Percentiles rank a stretch among this genome's conserved stretches.
phyloP scores from a whole-genome alignment of 495 filamentous ascomycete species.

The Pseudomonodictys pantanalensis region DNA sequence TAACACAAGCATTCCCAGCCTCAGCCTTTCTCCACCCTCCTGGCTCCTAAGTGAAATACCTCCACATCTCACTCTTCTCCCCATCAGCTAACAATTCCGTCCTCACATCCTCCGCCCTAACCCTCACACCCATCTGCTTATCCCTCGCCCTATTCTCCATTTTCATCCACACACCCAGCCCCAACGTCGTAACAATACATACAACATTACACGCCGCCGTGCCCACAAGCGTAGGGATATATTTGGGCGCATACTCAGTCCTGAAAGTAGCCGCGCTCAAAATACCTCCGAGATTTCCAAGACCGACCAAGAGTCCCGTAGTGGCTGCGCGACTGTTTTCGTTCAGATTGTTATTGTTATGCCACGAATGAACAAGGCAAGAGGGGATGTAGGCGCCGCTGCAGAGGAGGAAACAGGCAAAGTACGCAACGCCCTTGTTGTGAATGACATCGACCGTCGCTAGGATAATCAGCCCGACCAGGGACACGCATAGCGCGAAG shows the following conservation, averaged over 20 bases:
- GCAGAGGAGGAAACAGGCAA: constrained; percentile 33
- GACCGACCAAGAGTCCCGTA: constrained; percentile 40
- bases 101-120: constrained; percentile 17
- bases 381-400: constrained; percentile 28
- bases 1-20: no score
- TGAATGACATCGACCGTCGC: constrained; percentile 21
- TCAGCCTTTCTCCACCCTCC: no score
- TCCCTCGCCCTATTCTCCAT: constrained; percentile 21
- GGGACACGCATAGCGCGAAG: constrained; percentile 1
- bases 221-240: constrained; percentile 15
- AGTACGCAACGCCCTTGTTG: constrained; percentile 37
- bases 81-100: constrained; percentile 15
- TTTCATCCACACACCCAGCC: constrained; percentile 18
- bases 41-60: constrained; percentile 22
- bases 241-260: constrained; percentile 16
- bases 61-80: constrained; percentile 10
- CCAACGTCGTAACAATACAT: constrained; percentile 10
- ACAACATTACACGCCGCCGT: constrained; percentile 10
- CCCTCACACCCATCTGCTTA: not conserved
- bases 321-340: constrained; percentile 41
- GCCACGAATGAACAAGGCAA: constrained; percentile 34
- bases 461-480: constrained; percentile 31
- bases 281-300: constrained; percentile 19
- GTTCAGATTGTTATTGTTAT: constrained; percentile 32
- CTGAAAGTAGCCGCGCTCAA: constrained; percentile 13